Base-by-base conservation (phyloP, 148 eudicot genomes). In the Spergularia marina region DNA sequence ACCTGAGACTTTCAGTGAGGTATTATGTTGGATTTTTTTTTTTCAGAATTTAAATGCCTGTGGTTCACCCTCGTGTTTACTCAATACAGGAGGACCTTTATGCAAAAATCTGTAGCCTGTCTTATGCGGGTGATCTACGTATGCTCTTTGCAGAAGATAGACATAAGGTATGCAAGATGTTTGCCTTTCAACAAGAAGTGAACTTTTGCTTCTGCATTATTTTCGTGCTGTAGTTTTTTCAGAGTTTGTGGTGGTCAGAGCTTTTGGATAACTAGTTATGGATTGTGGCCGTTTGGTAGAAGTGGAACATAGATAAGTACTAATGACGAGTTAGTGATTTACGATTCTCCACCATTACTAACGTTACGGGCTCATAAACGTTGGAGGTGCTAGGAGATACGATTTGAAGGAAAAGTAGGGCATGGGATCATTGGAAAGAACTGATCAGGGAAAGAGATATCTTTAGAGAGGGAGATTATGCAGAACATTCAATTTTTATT, bases 101-200 rank as follows among this genome's bases (percentile, higher is more conserved):
- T 81, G 87, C 90, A 65, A 91, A 88, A 84, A 95, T 95, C 62
- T 95, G 99, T 70, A 87, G 88, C 83, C 90, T 95, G 41, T 95
- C 99, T 59, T 95, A 92, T 82, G 84, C 74, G 86, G 99, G 99
- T 73, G 99, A 95, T 82, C 53, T 95, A 74, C 86, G 99, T 17
- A 95, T 95, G 99, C 82, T 90, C 75, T 95, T 95, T 82, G 99
- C 98, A 14, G 99, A 95, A 84, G 99, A 95, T 77, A 90, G 74
- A 82, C 81, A 92, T 76, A 95, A 95, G 96, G 98, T 91, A 83
- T 76, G 73, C 68, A 52, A 69, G 73, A 70, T 74, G 57, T 11
- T 54, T 70, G 54, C 64, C 34, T 60, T 44, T 55, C 23, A 25
- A 23, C 13, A 25, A 52, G 40, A 44, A 36, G 15, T 54, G 4